These are phyloP conservation scores for Pholiota microspora DNA, from an alignment of 768 basidiomycete genomes.

Conservation along the genomic window DNA sequence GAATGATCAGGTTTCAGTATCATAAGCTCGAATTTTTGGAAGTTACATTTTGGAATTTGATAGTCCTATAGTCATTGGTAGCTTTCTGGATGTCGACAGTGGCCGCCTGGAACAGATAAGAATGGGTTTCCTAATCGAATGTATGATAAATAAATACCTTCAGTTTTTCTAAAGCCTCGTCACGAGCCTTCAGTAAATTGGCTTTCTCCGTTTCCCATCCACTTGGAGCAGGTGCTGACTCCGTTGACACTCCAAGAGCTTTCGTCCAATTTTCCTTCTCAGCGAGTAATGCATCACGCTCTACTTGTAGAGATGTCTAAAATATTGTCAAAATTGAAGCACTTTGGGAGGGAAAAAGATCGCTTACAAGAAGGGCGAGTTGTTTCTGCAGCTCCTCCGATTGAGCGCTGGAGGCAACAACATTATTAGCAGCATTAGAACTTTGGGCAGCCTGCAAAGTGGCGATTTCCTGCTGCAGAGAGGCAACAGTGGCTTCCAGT, in stretches of 20 bases:
- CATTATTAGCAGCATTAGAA: constrained; percentile 16
- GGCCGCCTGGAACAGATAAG: constrained; percentile 20
- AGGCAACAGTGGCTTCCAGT: constrained; percentile 35
- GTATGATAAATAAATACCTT: constrained; percentile 41
- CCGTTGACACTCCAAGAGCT: constrained; percentile 24
- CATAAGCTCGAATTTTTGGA: not conserved
- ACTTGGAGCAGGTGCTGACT: constrained; percentile 25
- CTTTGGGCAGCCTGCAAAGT: constrained; percentile 25
- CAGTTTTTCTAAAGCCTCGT: constrained; percentile 56
- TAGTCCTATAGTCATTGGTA: constrained; percentile 40
- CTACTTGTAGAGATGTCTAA: constrained; percentile 52
- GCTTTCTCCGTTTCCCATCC: constrained; percentile 62
- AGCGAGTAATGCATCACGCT: constrained; percentile 59
- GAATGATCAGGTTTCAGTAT: not conserved
- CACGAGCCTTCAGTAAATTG: constrained; percentile 54
- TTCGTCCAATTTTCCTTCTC: constrained; percentile 52
- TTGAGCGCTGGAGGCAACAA: constrained; percentile 10
- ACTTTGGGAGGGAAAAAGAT: not conserved
- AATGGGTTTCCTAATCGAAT: not conserved
- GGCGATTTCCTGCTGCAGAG: constrained; percentile 34
- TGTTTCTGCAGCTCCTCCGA: constrained; percentile 28
- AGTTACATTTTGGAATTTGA: constrained; percentile 39
- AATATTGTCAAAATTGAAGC: not conserved
- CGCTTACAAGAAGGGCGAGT: constrained; percentile 35
- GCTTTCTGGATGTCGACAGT: constrained; percentile 42